Base-by-base conservation (phyloP, 345 rosid genomes). In the Eucalyptus curtisii region DNA sequence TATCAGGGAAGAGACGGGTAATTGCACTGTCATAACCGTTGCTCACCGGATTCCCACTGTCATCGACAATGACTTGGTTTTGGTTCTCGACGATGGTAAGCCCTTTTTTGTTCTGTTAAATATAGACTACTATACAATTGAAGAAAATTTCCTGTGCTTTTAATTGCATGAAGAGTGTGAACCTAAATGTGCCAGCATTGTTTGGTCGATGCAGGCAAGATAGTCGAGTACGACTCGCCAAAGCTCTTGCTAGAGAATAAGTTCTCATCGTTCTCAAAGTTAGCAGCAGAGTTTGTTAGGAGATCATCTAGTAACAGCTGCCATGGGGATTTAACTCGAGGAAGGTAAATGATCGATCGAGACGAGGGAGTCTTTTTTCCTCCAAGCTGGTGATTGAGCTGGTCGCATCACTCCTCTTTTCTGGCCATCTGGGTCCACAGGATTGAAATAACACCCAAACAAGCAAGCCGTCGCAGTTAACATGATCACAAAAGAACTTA, bases 31-130 rank as follows among this genome's bases (percentile, higher is more conserved):
- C 89, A 93, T 97, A 85, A 96, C 97, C 7, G 96, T 96, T 44
- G 98, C 99, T 71, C 99, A 97, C 89, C 93, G 99, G 87, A 95
- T 96, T 89, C 95, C 97, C 5, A 96, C 98, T 15, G 95, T 97
- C 66, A 93, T 95, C 4, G 98, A 96, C 92, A 96, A 95, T 89
- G 98, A 96, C 94, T 88, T 95, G 91, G 96, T 97, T 88, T 91
- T 97, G 86, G 99, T 97, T 89, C 99, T 96, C 20, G 95, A 95
- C 49, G 93, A 95, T 87, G 99, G 99, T 95, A 91, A 76, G 82
- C 82, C 82, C 45, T 37, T 71, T 71, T 10, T 20, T 20, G 3
- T 76, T 37, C 45, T 37, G 82, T 37, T 37, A 10, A 3, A 37
- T 37, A 22, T 76, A 37, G 45, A 76, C 24, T 37, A 76, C 25